Conservation (phyloP, 257 asterid species). For the Agastache rugosa region DNA sequence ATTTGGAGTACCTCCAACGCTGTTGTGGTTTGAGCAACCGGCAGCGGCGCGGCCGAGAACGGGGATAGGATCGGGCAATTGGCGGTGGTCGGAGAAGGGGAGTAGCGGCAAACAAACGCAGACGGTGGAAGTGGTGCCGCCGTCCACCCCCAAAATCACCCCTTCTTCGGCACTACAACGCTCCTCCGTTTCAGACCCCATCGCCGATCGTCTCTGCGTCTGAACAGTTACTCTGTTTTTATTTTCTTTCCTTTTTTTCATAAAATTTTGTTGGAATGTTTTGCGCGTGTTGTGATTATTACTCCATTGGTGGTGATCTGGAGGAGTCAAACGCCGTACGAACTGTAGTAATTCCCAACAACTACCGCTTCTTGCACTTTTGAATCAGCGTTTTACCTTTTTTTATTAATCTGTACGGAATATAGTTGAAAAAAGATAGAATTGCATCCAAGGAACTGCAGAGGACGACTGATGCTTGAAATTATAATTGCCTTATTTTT, state of each 20-base stretch:
- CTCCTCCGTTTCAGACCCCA: constrained; percentile 50
- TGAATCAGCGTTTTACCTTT: not conserved
- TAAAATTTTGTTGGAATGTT: not conserved
- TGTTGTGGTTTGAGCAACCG: constrained; percentile 93
- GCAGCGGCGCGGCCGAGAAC: constrained; percentile 76
- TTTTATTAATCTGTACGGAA: not conserved
- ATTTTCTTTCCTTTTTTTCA: not conserved
- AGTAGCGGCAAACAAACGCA: constrained; percentile 82
- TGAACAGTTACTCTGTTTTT: not conserved
- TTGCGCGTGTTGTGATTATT: not conserved
- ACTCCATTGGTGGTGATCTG: constrained; percentile 34
- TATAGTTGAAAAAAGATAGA: not conserved
- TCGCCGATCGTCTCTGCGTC: constrained; percentile 8
- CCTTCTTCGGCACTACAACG: constrained; percentile 35
- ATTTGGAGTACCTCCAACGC: constrained; percentile 77
- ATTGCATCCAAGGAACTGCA: constrained; percentile 21
- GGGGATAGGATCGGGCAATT: constrained; percentile 79
- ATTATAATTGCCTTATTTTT: not conserved
- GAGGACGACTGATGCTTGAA: not conserved
- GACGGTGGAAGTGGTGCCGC: constrained; percentile 66
- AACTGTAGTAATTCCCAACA: constrained; percentile 14
- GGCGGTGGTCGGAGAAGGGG: constrained; percentile 49
- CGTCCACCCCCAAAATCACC: constrained; percentile 68
- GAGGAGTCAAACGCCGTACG: not conserved
- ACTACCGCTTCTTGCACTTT: not conserved